phyloP scores from a whole-genome alignment of 768 basidiomycete species.

The Tulasnella sp. region DNA sequence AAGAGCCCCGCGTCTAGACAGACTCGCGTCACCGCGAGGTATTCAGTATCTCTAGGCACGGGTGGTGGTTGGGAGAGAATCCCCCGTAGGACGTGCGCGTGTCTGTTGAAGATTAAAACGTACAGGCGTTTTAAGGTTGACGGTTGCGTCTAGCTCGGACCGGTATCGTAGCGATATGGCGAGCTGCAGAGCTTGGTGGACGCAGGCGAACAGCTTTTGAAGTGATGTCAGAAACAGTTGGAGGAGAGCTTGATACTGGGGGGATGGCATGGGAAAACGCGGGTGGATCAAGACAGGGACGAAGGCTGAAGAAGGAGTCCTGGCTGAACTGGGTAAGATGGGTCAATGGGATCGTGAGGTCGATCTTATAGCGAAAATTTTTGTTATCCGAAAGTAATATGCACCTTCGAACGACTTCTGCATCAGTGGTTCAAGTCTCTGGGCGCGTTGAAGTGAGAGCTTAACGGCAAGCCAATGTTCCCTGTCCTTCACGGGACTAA shows the following conservation, averaged over 20 bases:
- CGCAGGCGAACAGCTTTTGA: neutral
- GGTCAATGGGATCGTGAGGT: neutral
- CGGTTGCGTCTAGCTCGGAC: neutral
- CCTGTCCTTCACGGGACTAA: too few relatives aligned
- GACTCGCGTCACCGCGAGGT: too few relatives aligned
- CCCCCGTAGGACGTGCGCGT: too few relatives aligned
- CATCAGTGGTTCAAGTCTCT: too few relatives aligned
- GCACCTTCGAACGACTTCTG: too few relatives aligned
- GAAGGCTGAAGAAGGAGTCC: neutral
- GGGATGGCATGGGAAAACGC: neutral
- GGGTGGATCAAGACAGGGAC: neutral
- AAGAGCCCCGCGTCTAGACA: too few relatives aligned
- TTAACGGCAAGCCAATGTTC: too few relatives aligned
- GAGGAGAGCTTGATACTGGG: neutral
- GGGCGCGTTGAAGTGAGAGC: too few relatives aligned
- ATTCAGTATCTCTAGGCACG: too few relatives aligned
- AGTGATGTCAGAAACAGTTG: neutral
- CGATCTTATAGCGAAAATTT: neutral
- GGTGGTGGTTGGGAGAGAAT: too few relatives aligned
- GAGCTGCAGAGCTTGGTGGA: neutral
- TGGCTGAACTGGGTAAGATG: neutral
- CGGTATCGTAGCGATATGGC: neutral
- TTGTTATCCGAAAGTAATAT: too few relatives aligned
- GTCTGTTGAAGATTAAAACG: neutral
- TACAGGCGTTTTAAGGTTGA: conserved; percentile 18